These are phyloP conservation scores for Prillingera fragicola DNA, from an alignment of 1,284 basidiomycete genomes.

Conservation along the genomic window DNA sequence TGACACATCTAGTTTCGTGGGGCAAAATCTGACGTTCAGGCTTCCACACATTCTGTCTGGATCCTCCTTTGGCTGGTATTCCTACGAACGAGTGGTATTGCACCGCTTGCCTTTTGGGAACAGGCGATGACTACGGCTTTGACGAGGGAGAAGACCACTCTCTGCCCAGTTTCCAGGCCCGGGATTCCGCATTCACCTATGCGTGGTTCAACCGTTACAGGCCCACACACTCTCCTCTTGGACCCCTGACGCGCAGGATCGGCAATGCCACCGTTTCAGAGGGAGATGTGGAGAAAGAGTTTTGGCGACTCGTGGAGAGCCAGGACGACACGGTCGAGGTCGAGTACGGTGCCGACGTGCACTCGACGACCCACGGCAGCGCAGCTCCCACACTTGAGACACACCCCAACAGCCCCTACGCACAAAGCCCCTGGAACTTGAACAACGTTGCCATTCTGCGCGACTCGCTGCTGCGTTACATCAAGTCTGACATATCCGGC, in stretches of 20 bases:
- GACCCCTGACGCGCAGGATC: slow-evolving; percentile 47
- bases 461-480: slow-evolving; percentile 70
- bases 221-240: slow-evolving; percentile 44
- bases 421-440: slow-evolving; percentile 93
- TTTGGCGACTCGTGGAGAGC: slow-evolving; percentile 92
- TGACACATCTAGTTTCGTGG: too few relatives aligned
- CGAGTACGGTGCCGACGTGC: slow-evolving; percentile 97
- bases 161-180: slow-evolving; percentile 82
- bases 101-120: slow-evolving; percentile 82
- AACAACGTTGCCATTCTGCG: slow-evolving; percentile 91
- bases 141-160: slow-evolving; percentile 97
- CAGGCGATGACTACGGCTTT: slow-evolving; percentile 97
- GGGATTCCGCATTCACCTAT: slow-evolving; percentile 80
- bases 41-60: slow-evolving; percentile 94
- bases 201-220: slow-evolving; percentile 80
- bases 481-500: slow-evolving; percentile 97
- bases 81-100: slow-evolving; percentile 93
- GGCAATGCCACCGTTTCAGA: slow-evolving; percentile 70
- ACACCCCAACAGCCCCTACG: slow-evolving; percentile 77
- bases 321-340: slow-evolving; percentile 89
- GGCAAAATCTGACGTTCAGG: slow-evolving; percentile 56
- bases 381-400: slow-evolving; percentile 93
- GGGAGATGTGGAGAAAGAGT: slow-evolving; percentile 87
- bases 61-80: slow-evolving; percentile 75
- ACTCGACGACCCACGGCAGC: slow-evolving; percentile 95